phyloP scores from a whole-genome alignment of 495 filamentous ascomycete genomes.

The Neurospora sp. region DNA sequence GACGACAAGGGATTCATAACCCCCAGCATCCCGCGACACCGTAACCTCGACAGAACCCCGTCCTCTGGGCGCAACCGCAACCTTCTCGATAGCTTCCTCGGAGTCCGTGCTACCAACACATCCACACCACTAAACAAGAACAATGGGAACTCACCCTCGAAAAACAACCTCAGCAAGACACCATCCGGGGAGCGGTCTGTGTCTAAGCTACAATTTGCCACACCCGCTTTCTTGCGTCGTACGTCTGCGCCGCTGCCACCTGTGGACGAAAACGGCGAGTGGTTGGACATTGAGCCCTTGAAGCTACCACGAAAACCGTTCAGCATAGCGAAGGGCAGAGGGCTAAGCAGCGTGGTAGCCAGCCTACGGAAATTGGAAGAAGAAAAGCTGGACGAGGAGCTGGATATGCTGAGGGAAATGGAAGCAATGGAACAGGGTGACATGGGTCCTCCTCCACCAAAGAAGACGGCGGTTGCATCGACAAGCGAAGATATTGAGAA shows the following conservation, averaged over 20 bases:
- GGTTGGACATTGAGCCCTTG: conserved; percentile 33
- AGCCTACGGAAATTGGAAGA: conserved; percentile 71
- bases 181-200: conserved; percentile 16
- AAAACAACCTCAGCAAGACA: conserved; percentile 32
- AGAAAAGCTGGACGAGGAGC: conserved; percentile 64
- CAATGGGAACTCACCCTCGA: conserved; percentile 19
- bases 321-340: conserved; percentile 39
- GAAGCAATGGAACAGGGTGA: conserved; percentile 43
- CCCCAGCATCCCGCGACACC: background rate
- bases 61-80: conserved; percentile 51
- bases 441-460: conserved; percentile 1
- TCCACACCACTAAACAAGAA: conserved; percentile 44
- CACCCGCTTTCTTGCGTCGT: conserved; percentile 69
- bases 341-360: conserved; percentile 70
- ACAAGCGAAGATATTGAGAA: background rate
- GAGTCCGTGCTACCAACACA: background rate
- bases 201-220: conserved; percentile 47
- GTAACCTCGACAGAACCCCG: conserved; percentile 30
- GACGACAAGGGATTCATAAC: conserved; percentile 11
- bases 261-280: conserved; percentile 40
- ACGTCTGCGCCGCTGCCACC: conserved; percentile 27
- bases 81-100: conserved; percentile 50
- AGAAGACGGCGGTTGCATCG: background rate
- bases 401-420: conserved; percentile 73
- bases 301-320: conserved; percentile 52